These are phyloP conservation scores for Penicillium sp. DNA, from an alignment of 2,329 filamentous ascomycete genomes.

Conservation along the genomic window DNA sequence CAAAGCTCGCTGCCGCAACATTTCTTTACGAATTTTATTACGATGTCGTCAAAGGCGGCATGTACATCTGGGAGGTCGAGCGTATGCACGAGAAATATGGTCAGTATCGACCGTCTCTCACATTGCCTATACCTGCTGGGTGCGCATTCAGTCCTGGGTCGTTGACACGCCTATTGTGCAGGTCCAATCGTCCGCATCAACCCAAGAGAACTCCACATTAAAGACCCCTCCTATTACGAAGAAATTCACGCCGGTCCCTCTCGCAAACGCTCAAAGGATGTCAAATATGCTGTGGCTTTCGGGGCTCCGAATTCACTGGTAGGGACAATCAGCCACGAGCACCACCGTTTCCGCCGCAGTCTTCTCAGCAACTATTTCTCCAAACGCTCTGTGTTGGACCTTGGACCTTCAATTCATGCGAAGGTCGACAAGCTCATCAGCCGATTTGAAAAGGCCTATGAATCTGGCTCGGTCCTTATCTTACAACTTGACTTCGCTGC, in stretches of 20 bases:
- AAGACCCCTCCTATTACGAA: constrained; percentile 39
- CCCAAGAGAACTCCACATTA: constrained; percentile 40
- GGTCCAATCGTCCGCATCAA: constrained; percentile 42
- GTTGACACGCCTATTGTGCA: constrained; percentile 4
- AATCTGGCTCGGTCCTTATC: constrained; percentile 17
- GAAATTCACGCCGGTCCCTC: constrained; percentile 30
- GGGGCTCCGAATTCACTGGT: constrained; percentile 23
- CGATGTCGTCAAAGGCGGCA: constrained; percentile 32
- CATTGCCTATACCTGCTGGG: neutral
- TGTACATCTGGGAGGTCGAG: constrained; percentile 30
- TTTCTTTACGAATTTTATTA: constrained; percentile 38
- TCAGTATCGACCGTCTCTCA: constrained; percentile 2
- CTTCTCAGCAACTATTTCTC: constrained; percentile 51
- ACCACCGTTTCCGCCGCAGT: constrained; percentile 45
- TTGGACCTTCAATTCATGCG: constrained; percentile 42
- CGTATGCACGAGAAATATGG: constrained; percentile 41
- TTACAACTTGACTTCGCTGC: constrained; percentile 31
- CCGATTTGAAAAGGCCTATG: constrained; percentile 25
- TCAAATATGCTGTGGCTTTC: constrained; percentile 18
- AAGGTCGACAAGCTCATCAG: constrained; percentile 34
- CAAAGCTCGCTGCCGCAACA: constrained; percentile 34
- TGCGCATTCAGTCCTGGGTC: no score
- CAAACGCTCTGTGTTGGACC: constrained; percentile 36
- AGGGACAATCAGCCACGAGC: constrained; percentile 42
- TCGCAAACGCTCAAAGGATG: constrained; percentile 24